These are phyloP conservation scores for Termitomyces heimii DNA, from an alignment of 768 basidiomycete genomes.

Conservation along the genomic window DNA sequence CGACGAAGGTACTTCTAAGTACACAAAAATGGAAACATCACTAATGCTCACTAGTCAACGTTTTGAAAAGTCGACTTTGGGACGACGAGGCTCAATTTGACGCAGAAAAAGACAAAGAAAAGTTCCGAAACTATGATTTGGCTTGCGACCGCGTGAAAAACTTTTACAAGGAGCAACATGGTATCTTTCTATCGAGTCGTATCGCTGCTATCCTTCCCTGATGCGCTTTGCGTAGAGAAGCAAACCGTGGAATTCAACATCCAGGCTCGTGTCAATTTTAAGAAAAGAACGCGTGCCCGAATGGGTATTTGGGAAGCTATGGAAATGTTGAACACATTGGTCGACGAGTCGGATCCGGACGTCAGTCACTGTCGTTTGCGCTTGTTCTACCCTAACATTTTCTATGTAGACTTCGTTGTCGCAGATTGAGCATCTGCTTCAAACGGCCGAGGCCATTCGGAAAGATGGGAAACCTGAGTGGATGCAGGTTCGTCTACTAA, in stretches of 20 bases:
- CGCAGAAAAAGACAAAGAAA: conserved; percentile 46
- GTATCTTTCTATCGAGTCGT: not conserved
- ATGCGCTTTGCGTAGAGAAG: conserved; percentile 45
- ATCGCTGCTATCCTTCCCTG: not conserved
- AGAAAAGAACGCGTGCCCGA: conserved; percentile 56
- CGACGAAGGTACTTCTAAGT: conserved; percentile 6
- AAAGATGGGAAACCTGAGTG: conserved; percentile 84
- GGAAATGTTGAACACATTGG: conserved; percentile 79
- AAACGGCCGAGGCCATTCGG: conserved; percentile 88
- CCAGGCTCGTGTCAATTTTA: conserved; percentile 69
- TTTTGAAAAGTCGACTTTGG: conserved; percentile 45
- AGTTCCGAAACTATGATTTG: conserved; percentile 45
- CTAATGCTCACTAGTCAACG: conserved; percentile 38
- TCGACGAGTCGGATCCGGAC: conserved; percentile 91
- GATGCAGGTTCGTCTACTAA: conserved; percentile 54
- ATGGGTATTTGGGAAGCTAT: conserved; percentile 88
- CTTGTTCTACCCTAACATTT: not conserved
- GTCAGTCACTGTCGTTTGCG: conserved; percentile 29
- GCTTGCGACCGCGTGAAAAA: conserved; percentile 13
- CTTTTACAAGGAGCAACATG: conserved; percentile 14
- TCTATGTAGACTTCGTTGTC: conserved; percentile 1
- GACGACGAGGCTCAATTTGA: conserved; percentile 40
- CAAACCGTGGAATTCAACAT: conserved; percentile 87
- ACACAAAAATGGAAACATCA: not conserved
- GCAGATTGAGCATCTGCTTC: conserved; percentile 67